Conservation (phyloP, 176 grass and related monocot genomes). For the Triticum aestivum region IWGSC_CS_RefSeq_v2.1 NC_057795.1:396375097-396375596, state of each 20-base stretch:
- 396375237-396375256: not conserved
- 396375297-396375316: not conserved
- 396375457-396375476: slow-evolving; percentile 39
- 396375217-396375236: not conserved
- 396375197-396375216: not conserved
- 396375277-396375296: not conserved
- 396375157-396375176: not conserved
- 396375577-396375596: slow-evolving; percentile 33
- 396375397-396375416: slow-evolving; percentile 1
- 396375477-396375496: slow-evolving; percentile 43
- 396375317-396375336: not conserved
- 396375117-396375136: not conserved
- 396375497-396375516: slow-evolving; percentile 7
- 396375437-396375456: slow-evolving; percentile 8
- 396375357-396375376: not conserved
- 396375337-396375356: not conserved
- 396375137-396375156: not conserved
- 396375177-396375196: not conserved
- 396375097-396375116: slow-evolving; percentile 2
- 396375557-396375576: slow-evolving; percentile 9
- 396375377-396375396: not conserved
- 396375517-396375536: slow-evolving; percentile 33
- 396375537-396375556: slow-evolving; percentile 33
- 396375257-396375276: not conserved
- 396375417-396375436: slow-evolving; percentile 40